Percentiles rank a stretch among this genome's conserved stretches.
Conservation (phyloP, 2,329 filamentous ascomycete genomes). For the Cercospora beticola region DNA sequence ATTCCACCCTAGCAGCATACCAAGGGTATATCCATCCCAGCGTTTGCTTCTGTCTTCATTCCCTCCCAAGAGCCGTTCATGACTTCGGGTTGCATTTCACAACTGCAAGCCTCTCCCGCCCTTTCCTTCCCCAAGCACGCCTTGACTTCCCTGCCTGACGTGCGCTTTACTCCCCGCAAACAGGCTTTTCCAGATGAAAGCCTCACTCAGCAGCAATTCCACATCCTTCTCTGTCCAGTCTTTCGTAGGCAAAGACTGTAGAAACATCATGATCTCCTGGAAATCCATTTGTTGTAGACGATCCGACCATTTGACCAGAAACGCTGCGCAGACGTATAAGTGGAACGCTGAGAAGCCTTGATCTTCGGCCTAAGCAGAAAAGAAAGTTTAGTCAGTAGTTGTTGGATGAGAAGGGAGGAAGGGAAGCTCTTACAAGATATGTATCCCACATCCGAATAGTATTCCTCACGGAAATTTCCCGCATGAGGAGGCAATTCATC, state of each 20-base stretch:
- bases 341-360: constrained; percentile 98
- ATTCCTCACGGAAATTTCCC: constrained; percentile 93
- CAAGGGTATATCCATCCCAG: background rate
- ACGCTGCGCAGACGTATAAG: constrained; percentile 95
- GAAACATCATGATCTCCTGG: constrained; percentile 98
- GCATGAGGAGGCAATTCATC: constrained; percentile 99
- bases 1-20: background rate
- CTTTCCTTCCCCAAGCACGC: constrained; percentile 21
- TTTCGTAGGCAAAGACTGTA: constrained; percentile 88
- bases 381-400: background rate
- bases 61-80: too few relatives aligned
- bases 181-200: constrained; percentile 97
- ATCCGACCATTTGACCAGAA: constrained; percentile 97
- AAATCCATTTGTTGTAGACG: constrained; percentile 97
- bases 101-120: constrained; percentile 4
- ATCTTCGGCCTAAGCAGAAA: constrained; percentile 75
- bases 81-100: background rate
- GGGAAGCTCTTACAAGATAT: constrained; percentile 70
- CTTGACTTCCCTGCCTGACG: constrained; percentile 47
- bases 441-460: constrained; percentile 99
- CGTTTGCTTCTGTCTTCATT: background rate
- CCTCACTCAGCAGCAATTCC: constrained; percentile 89
- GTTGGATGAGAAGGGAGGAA: background rate
- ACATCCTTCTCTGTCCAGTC: constrained; percentile 98
- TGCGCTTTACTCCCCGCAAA: constrained; percentile 95